Percentiles rank a stretch among this genome's conserved stretches.
Conservation (phyloP, 352 stramenopile genomes). For the Phytophthora fragariae region DNA sequence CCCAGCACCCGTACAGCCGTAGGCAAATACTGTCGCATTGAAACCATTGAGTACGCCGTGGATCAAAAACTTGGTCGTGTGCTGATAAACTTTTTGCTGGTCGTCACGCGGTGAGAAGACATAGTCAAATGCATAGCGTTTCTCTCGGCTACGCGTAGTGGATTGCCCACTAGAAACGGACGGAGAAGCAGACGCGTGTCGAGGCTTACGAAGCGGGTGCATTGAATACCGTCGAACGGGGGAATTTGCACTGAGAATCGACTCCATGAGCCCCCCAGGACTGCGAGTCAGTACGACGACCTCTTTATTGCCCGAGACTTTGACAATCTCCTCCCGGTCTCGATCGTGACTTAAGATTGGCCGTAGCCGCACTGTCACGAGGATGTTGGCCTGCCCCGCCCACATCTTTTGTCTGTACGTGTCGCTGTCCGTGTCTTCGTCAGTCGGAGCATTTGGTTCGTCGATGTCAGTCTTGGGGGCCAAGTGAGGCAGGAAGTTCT, state of each 20-base stretch:
- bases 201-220: slow-evolving; percentile 45
- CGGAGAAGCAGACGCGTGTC: slow-evolving; percentile 40
- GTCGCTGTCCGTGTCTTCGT: slow-evolving; percentile 58
- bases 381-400: slow-evolving; percentile 88
- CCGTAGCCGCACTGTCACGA: slow-evolving; percentile 90
- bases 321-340: slow-evolving; percentile 78
- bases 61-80: slow-evolving; percentile 91
- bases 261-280: slow-evolving; percentile 15
- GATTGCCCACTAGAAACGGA: slow-evolving; percentile 16
- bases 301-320: slow-evolving; percentile 85
- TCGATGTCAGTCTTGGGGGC: slow-evolving; percentile 2
- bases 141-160: slow-evolving; percentile 61
- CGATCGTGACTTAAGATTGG: slow-evolving; percentile 81
- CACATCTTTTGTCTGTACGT: slow-evolving; percentile 85
- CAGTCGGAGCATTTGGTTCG: slow-evolving; percentile 2
- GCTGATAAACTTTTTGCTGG: slow-evolving; percentile 84
- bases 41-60: slow-evolving; percentile 89
- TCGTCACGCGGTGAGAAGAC: slow-evolving; percentile 77
- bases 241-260: slow-evolving; percentile 15
- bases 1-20: slow-evolving; percentile 89
- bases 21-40: slow-evolving; percentile 93
- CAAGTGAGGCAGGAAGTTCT: slow-evolving; percentile 39
- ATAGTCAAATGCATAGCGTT: slow-evolving; percentile 92
- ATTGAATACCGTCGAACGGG: slow-evolving; percentile 34
- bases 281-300: slow-evolving; percentile 82